A percentile compares a stretch with the other conserved stretches of the same genome.
Conservation (phyloP, 345 rosid genomes). For the Eucalyptus camaldulensis region DNA sequence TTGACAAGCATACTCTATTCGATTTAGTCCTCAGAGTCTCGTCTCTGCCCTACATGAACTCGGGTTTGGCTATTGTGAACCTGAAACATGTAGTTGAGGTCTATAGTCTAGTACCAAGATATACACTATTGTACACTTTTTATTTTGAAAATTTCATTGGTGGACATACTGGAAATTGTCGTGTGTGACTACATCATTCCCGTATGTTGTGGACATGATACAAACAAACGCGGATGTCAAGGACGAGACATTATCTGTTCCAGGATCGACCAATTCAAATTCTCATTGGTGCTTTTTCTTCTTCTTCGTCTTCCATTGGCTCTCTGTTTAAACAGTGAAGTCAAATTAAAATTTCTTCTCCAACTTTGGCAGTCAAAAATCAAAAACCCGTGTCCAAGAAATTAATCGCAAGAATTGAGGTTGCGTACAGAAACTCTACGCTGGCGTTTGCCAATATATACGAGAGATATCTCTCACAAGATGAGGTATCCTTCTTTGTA, state of each 20-base stretch:
- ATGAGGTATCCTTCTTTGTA: background rate
- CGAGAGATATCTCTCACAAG: background rate
- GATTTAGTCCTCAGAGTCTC: background rate
- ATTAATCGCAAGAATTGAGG: too few relatives aligned
- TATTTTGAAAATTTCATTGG: too few relatives aligned
- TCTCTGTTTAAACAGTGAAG: background rate
- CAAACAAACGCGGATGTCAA: background rate
- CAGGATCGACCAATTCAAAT: background rate
- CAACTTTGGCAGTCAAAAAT: too few relatives aligned
- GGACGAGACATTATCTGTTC: background rate
- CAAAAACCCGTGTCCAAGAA: too few relatives aligned
- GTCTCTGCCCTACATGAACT: background rate
- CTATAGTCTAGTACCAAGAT: too few relatives aligned
- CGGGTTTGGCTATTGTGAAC: background rate
- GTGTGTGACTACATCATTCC: background rate
- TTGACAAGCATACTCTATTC: background rate
- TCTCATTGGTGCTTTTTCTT: background rate
- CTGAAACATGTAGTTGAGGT: background rate
- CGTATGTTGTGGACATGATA: background rate
- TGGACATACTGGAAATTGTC: background rate
- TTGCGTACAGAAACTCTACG: background rate
- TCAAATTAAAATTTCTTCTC: background rate
- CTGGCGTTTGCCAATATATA: background rate
- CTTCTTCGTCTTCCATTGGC: too few relatives aligned
- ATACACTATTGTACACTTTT: too few relatives aligned